Base-by-base conservation (phyloP, 371 early-diverging fungal genomes). In the Umbelopsis sp. region DNA sequence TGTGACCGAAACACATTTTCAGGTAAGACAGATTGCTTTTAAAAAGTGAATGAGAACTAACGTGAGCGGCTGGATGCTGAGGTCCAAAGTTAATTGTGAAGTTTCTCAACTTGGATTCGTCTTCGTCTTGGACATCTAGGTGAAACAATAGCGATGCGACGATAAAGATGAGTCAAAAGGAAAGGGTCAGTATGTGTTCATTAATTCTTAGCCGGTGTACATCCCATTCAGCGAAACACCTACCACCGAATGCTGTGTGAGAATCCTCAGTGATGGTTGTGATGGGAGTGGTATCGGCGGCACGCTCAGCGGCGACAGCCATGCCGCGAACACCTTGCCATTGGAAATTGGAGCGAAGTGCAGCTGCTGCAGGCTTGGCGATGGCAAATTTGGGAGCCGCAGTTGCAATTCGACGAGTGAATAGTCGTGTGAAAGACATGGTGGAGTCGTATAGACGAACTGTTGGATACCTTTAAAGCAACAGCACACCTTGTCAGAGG, bases 61-160 rank as follows among this genome's bases (percentile, higher is more conserved):
- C 99, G 93, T 99, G 99, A 66, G 99, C 99, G 48, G 99, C 99
- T 35, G 99, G 99, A 88, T 99, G 99, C 86, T 99, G 98, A 51
- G 99, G 99, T 65, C 99, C 99, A 82, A 99, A 97, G 87, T 99
- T 99, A 86, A 99, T 88, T 45, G 97, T 94, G 79, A 91, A 94
- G 74, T 92, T 87, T 70, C 87, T 87, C 72, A 87, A 72, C 72
- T 83, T 87, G 69, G 81, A 80, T 62, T 87, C 89, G 35, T 86
- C 86, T 51, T 81, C 82, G 25, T 86, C 83, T 9, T 77, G 76
- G 37, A 75, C 74, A 63, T 63, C 81, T 84, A 72, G 37, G 45
- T 18, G 1, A 53, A 65, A 62, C 22, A 66, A 63, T 46, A 44
- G 63, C 20, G n/a, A 50, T 22, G 44, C 46, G 18, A 16, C 37